phyloP scores from a whole-genome alignment of 768 basidiomycete genomes.

The Boletus rex-veris region DNA sequence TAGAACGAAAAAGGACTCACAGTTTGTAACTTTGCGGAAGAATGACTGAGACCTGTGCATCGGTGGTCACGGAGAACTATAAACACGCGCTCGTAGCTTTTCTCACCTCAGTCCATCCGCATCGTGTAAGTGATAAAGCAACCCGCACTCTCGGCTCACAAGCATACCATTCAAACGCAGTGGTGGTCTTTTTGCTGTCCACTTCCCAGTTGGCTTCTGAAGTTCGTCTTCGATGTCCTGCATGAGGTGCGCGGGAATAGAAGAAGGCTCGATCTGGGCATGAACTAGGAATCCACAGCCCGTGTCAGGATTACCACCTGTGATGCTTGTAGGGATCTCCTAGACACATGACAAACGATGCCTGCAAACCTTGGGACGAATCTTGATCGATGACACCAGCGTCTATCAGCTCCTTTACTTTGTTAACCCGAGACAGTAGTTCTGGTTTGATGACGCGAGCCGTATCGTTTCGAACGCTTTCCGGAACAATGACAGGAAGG shows the following conservation, averaged over 20 bases:
- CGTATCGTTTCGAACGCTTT: slow-evolving; percentile 51
- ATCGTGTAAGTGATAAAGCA: slow-evolving; percentile 63
- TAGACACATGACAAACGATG: not conserved
- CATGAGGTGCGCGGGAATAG: slow-evolving; percentile 54
- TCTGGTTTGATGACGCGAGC: slow-evolving; percentile 58
- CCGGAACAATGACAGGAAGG: slow-evolving; percentile 65
- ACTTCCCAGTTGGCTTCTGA: slow-evolving; percentile 68
- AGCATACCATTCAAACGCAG: slow-evolving; percentile 61
- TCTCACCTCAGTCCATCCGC: slow-evolving; percentile 67
- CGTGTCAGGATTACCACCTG: slow-evolving; percentile 47
- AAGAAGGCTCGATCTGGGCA: slow-evolving; percentile 57
- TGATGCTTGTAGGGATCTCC: not conserved
- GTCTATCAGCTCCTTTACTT: slow-evolving; percentile 60
- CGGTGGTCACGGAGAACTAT: not conserved
- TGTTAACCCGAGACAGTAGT: slow-evolving; percentile 53
- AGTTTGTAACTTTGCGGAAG: slow-evolving; percentile 72
- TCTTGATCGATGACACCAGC: slow-evolving; percentile 60
- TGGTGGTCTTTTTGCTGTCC: slow-evolving; percentile 54
- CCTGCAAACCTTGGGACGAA: slow-evolving; percentile 30
- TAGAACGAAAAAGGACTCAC: slow-evolving; percentile 31
- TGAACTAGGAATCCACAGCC: slow-evolving; percentile 65
- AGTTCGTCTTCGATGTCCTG: slow-evolving; percentile 71
- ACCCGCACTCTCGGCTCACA: slow-evolving; percentile 77
- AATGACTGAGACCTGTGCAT: slow-evolving; percentile 52
- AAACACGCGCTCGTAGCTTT: not conserved